Conservation (phyloP, 2,329 filamentous ascomycete genomes). For the Pseudonectria buxi region DNA sequence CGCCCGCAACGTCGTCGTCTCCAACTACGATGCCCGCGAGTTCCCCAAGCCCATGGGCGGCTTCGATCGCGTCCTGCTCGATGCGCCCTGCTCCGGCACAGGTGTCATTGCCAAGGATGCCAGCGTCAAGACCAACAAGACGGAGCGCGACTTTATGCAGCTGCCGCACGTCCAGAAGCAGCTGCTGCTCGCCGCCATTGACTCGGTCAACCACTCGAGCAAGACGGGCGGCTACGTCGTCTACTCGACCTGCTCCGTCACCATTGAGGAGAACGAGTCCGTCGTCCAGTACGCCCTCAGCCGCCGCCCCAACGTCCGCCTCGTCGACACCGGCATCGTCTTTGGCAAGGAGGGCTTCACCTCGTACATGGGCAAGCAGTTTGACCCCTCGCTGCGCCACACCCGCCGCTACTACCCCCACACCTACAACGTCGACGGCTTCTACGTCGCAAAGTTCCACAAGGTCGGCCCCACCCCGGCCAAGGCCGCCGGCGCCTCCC, state of each 20-base stretch:
- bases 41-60: conserved; percentile 94
- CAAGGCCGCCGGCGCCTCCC: conserved; percentile 30
- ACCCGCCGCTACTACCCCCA: conserved; percentile 86
- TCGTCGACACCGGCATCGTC: conserved; percentile 82
- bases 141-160: conserved; percentile 86
- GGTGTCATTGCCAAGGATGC: conserved; percentile 97
- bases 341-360: conserved; percentile 94
- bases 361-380: conserved; percentile 83
- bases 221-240: conserved; percentile 94
- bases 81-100: conserved; percentile 93
- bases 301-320: conserved; percentile 86
- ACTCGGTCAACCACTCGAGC: conserved; percentile 84
- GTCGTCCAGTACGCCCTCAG: conserved; percentile 90
- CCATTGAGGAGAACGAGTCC: conserved; percentile 81
- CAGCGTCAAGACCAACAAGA: conserved; percentile 97
- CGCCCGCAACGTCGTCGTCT: conserved; percentile 89
- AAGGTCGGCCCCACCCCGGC: conserved; percentile 75
- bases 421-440: conserved; percentile 91
- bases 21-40: conserved; percentile 88
- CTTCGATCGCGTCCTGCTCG: conserved; percentile 89
- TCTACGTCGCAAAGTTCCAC: conserved; percentile 97
- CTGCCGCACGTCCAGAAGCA: conserved; percentile 95
- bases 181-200: conserved; percentile 84
- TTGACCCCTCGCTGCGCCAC: conserved; percentile 76
- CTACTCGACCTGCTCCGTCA: conserved; percentile 94